Percentiles rank a stretch among this genome's conserved stretches.
Evolutionary conservation across 441 rosid species (phyloP).

Genomic region (Kokia cookei): DNA sequence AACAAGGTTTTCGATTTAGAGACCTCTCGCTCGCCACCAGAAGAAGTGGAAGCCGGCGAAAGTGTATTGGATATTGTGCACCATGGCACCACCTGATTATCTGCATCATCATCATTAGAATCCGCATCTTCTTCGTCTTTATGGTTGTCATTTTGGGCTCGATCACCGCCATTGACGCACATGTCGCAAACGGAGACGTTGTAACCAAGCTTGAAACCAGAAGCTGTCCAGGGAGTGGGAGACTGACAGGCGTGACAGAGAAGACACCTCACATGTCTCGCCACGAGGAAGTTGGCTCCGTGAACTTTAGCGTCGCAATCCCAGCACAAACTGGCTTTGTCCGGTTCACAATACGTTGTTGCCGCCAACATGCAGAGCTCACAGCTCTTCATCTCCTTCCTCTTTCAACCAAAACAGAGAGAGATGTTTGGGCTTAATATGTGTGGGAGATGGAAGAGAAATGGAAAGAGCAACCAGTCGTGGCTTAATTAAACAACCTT

Average conservation of each 20-base stretch:
- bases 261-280: slow-evolving; percentile 59
- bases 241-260: slow-evolving; percentile 63
- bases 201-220: slow-evolving; percentile 53
- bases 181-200: slow-evolving; percentile 51
- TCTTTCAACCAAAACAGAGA: background rate
- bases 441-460: too few species aligned
- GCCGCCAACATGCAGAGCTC: slow-evolving; percentile 65
- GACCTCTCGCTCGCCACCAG: slow-evolving; percentile 4
- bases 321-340: slow-evolving; percentile 82
- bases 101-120: slow-evolving; percentile 17
- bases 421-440: background rate
- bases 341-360: slow-evolving; percentile 71
- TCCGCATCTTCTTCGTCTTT: slow-evolving; percentile 16
- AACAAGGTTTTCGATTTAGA: background rate
- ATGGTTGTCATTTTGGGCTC: slow-evolving; percentile 19
- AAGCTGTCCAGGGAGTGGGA: slow-evolving; percentile 66
- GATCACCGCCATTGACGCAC: slow-evolving; percentile 24
- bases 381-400: slow-evolving; percentile 51
- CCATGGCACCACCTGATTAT: slow-evolving; percentile 79
- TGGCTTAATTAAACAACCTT: too few species aligned
- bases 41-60: slow-evolving; percentile 35
- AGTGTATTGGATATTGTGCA: slow-evolving; percentile 24
- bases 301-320: slow-evolving; percentile 78
- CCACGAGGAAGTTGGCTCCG: slow-evolving; percentile 88
- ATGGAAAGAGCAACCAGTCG: too few species aligned